Percentiles rank a stretch among this genome's conserved stretches.
phyloP scores from a whole-genome alignment of 2,329 filamentous ascomycete genomes.

The Claviceps pazoutovae region DNA sequence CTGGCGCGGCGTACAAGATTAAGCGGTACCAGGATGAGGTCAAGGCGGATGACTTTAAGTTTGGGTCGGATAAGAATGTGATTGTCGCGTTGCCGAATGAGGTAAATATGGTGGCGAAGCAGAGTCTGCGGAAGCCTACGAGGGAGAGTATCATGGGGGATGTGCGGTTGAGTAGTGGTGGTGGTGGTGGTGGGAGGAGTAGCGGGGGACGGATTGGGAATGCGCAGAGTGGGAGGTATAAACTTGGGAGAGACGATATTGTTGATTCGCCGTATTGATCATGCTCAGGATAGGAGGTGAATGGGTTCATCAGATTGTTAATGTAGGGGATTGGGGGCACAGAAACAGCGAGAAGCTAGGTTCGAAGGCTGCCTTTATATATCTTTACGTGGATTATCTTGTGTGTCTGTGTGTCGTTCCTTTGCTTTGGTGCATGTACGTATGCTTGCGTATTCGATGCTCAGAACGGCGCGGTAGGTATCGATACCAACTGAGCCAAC shows the following conservation, averaged over 20 bases:
- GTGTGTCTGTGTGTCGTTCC: no score
- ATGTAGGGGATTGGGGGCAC: no score
- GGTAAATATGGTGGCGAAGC: conserved; percentile 91
- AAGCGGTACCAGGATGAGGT: conserved; percentile 92
- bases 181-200: conserved; percentile 16
- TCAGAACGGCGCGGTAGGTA: no score
- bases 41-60: conserved; percentile 97
- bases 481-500: no score
- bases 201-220: conserved; percentile 39
- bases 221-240: conserved; percentile 47
- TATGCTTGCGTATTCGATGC: no score
- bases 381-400: no score
- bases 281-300: no score
- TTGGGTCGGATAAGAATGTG: conserved; percentile 92
- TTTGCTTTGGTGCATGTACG: no score
- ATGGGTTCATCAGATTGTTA: background rate
- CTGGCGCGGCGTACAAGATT: conserved; percentile 86
- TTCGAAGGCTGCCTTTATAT: no score
- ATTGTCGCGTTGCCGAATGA: conserved; percentile 95
- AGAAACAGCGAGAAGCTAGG: no score
- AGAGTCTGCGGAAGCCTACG: conserved; percentile 73
- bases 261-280: conserved; percentile 56
- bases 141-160: conserved; percentile 77
- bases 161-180: conserved; percentile 27
- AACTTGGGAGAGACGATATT: conserved; percentile 67